Conservation (phyloP, 345 rosid species). For the Diplotaxis tenuifolia region DNA sequence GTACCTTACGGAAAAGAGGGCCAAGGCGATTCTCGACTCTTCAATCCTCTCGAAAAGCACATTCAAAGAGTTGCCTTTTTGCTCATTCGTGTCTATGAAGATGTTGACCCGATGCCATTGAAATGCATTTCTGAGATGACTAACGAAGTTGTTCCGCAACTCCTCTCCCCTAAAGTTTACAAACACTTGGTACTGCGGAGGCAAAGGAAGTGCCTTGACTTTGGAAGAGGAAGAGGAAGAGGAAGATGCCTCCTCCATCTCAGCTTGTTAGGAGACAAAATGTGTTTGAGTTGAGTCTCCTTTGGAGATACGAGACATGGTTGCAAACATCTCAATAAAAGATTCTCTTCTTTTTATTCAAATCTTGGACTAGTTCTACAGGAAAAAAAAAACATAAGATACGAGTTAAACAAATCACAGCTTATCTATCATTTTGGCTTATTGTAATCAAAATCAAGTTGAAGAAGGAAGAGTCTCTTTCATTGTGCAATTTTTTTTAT, state of each 20-base stretch:
- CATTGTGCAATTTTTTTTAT: background rate
- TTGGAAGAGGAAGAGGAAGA: background rate
- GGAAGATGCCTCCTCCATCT: background rate
- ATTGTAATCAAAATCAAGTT: background rate
- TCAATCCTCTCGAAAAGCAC: background rate
- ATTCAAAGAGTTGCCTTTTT: background rate
- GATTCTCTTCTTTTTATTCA: background rate
- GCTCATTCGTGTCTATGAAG: background rate
- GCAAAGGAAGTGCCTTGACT: background rate
- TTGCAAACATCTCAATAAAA: background rate
- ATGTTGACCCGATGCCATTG: background rate
- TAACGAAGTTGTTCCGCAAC: background rate
- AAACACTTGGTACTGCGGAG: background rate
- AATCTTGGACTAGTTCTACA: background rate
- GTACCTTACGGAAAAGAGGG: background rate
- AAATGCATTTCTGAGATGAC: background rate
- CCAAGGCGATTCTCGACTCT: background rate
- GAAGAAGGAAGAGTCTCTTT: background rate
- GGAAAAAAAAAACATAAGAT: background rate
- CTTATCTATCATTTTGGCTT: background rate
- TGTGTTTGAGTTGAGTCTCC: background rate
- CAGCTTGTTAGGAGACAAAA: background rate
- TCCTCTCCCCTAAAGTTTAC: background rate
- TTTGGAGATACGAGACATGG: background rate
- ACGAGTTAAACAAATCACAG: background rate